Percentiles rank a stretch among this genome's conserved stretches.
These are phyloP conservation scores for Globisporangium nodosum DNA, from an alignment of 352 stramenopile genomes.

Conservation along the genomic window DNA sequence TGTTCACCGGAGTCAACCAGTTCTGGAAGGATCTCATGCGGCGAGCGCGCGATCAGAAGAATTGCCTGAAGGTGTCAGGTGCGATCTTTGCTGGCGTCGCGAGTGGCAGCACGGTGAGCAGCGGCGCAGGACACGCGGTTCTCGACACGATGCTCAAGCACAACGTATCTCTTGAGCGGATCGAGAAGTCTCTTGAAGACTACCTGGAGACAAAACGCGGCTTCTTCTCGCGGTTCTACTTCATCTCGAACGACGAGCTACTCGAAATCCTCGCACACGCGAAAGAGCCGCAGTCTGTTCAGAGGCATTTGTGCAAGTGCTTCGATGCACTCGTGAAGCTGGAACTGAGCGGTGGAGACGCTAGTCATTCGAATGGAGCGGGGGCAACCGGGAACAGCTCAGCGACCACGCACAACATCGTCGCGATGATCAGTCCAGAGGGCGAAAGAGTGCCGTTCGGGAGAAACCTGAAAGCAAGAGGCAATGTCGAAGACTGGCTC, in stretches of 20 bases:
- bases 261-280: constrained; percentile 80
- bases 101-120: background rate
- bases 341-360: constrained; percentile 64
- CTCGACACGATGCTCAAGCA: constrained; percentile 64
- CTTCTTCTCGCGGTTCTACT: constrained; percentile 85
- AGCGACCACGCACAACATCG: constrained; percentile 43
- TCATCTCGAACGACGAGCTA: constrained; percentile 85
- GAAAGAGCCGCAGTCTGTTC: constrained; percentile 71
- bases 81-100: constrained; percentile 24
- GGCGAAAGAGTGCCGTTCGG: constrained; percentile 75
- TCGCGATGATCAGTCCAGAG: constrained; percentile 78
- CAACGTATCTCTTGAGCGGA: constrained; percentile 60
- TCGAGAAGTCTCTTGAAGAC: constrained; percentile 79
- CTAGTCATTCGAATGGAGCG: background rate
- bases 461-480: constrained; percentile 69
- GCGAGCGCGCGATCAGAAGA: constrained; percentile 47
- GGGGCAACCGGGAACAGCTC: background rate
- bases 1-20: constrained; percentile 59
- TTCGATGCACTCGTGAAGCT: constrained; percentile 80
- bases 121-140: constrained; percentile 31
- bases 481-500: constrained; percentile 88
- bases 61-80: constrained; percentile 64
- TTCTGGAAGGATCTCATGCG: constrained; percentile 83
- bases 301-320: constrained; percentile 78
- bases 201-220: constrained; percentile 82